These are phyloP conservation scores for Aspergillus tanneri DNA, from an alignment of 2,329 filamentous ascomycete genomes.

Conservation along the genomic window DNA sequence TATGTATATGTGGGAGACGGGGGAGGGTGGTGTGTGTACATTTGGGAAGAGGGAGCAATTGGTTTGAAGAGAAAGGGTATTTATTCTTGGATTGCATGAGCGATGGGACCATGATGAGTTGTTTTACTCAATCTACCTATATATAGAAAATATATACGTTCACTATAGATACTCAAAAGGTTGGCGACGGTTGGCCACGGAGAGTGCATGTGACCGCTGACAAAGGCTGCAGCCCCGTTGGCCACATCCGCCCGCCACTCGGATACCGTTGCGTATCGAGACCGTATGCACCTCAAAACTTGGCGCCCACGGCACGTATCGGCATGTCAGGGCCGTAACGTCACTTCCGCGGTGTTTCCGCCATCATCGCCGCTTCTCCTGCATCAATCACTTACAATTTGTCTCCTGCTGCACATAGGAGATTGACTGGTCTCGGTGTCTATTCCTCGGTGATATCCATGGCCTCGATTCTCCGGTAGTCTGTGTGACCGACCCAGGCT, in stretches of 20 bases:
- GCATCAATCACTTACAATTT: background rate
- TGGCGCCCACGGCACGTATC: conserved; percentile 29
- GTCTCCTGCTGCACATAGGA: background rate
- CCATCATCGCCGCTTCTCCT: conserved; percentile 12
- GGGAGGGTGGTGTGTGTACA: background rate
- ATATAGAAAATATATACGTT: conserved; percentile 7
- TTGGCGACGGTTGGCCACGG: too few species aligned
- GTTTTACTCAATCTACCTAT: conserved; percentile 1
- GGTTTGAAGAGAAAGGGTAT: conserved; percentile 10
- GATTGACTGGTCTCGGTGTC: background rate
- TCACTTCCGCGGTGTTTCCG: conserved; percentile 15
- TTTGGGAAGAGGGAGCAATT: conserved; percentile 10
- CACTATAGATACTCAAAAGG: too few species aligned
- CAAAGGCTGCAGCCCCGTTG: conserved; percentile 11
- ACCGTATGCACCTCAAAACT: conserved; percentile 16
- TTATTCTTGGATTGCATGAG: conserved; percentile 19
- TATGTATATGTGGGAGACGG: background rate
- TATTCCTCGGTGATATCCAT: conserved; percentile 14
- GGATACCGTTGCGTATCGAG: conserved; percentile 20
- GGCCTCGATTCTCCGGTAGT: conserved; percentile 30
- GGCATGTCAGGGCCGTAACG: conserved; percentile 32
- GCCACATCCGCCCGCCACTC: conserved; percentile 17
- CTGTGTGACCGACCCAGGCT: conserved; percentile 23
- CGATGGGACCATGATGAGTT: conserved; percentile 24
- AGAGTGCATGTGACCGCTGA: conserved; percentile 3